Base-by-base conservation (phyloP, 345 rosid genomes). In the Dovyalis caffra region DNA sequence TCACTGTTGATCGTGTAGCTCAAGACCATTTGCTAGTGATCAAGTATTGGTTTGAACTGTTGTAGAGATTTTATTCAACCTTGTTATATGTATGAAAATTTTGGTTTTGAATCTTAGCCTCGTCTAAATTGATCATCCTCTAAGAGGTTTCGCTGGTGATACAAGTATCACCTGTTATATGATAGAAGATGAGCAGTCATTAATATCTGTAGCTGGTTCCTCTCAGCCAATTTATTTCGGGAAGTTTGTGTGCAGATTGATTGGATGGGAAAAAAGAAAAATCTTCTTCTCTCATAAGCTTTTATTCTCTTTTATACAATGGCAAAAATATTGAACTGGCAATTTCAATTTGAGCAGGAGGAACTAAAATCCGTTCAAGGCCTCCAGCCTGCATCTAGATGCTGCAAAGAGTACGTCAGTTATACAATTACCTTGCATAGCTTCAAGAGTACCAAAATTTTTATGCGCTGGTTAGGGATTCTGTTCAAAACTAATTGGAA, bases 381-480 rank as follows among this genome's bases (percentile, higher is more conserved):
- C 23, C 83, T 86, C 29, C 89, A 83, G 76, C 91, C 89, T 6
- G 89, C 99, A 64, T 91, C 97, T 70, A 81, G 53, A 84, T 88
- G 76, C 88, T 92, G 97, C 94, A 91, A 95, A 84, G 99, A 90
- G 99, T 95, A 84, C 60, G 97, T 73, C 15, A 68, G 20, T 49
- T 72, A 38, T 72, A 45, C 57, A 34, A 57, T 74, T 60, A 32
- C 40, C 6, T 56, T 14, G 60, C 3, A n/a, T 38, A 23, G 38
- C 69, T 76, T 70, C 29, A 57, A 47, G 40, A 75, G 66, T 62
- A 16, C 9, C 47, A 38, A 45, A 43, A 64, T 9, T 38, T 64
- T 26, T 76, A 6, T 8, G 20, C 35, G 9, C 31, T 21, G 49
- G 34, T 18, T 47, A 47, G 16, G 16, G 47, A n/a, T 34, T 51